Percentiles rank a stretch among this genome's conserved stretches.
These are phyloP conservation scores for Cladosporium sp. DNA, from an alignment of 2,329 filamentous ascomycete species.

Conservation along the genomic window DNA sequence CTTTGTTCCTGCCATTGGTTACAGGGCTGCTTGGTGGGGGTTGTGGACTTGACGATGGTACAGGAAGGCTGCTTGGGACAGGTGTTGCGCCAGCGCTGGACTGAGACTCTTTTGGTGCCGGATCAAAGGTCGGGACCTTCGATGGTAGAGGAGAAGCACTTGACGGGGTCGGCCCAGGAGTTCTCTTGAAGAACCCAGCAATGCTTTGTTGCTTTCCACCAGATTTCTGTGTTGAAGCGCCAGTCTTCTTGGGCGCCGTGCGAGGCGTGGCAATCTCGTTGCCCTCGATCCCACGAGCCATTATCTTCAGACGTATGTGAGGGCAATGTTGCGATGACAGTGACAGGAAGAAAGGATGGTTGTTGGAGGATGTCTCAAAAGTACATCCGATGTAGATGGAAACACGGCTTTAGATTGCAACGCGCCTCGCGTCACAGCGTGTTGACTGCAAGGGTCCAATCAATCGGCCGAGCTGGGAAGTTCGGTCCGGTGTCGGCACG, in stretches of 20 bases:
- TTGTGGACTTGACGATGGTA: conserved; percentile 71
- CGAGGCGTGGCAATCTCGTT: conserved; percentile 44
- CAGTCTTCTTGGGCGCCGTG: conserved; percentile 42
- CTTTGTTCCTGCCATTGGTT: conserved; percentile 47
- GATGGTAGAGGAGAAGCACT: conserved; percentile 37
- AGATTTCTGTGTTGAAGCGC: conserved; percentile 38
- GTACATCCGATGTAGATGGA: neutral
- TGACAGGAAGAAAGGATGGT: neutral
- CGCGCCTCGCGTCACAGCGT: neutral
- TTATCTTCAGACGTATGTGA: conserved; percentile 18
- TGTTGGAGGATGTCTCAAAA: neutral
- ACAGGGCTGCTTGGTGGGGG: conserved; percentile 50
- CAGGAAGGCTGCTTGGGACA: conserved; percentile 73
- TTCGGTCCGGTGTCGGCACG: neutral
- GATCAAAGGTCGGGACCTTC: conserved; percentile 25
- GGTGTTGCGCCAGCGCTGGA: conserved; percentile 57
- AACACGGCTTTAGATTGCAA: neutral
- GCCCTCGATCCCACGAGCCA: conserved; percentile 45
- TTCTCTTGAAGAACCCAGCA: conserved; percentile 68
- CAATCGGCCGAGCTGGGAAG: no score
- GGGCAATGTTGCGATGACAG: neutral
- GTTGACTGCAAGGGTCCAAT: neutral
- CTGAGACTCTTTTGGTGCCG: conserved; percentile 20
- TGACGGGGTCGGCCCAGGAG: conserved; percentile 35
- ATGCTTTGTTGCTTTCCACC: conserved; percentile 67